phyloP scores from a whole-genome alignment of 306 rosid species.

The Vachellia collinsii region DNA sequence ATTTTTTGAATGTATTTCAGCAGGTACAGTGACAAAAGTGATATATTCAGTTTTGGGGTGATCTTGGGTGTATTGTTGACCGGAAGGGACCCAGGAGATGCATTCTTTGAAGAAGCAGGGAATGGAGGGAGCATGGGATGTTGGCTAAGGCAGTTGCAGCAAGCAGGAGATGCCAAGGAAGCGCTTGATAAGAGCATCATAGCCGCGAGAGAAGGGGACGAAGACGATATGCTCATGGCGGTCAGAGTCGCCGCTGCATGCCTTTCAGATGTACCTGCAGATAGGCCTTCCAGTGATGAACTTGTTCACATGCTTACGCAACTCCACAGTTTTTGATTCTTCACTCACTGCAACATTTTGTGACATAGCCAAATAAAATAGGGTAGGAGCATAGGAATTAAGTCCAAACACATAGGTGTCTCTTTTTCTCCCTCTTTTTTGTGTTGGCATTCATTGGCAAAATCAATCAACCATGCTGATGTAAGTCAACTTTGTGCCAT shows the following conservation, averaged over 20 bases:
- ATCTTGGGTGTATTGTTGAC: conserved; percentile 78
- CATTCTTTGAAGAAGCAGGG: conserved; percentile 82
- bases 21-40: conserved; percentile 93
- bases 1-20: conserved; percentile 35
- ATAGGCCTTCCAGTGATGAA: conserved; percentile 96
- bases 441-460: conserved; percentile 25
- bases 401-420: conserved; percentile 16
- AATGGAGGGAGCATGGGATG: conserved; percentile 82
- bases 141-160: conserved; percentile 88
- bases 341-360: conserved; percentile 38
- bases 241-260: conserved; percentile 91
- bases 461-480: conserved; percentile 33
- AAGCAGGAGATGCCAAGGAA: conserved; percentile 79
- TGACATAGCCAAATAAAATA: conserved; percentile 10
- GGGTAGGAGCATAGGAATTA: conserved; percentile 10
- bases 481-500: conserved; percentile 40
- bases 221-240: conserved; percentile 98
- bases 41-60: conserved; percentile 94
- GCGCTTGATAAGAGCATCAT: conserved; percentile 81
- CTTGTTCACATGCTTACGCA: conserved; percentile 99
- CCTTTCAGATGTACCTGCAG: conserved; percentile 84
- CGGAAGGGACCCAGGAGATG: conserved; percentile 77
- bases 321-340: conserved; percentile 84
- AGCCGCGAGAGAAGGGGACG: conserved; percentile 81
- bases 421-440: background rate